phyloP scores from a whole-genome alignment of 768 basidiomycete species.

The Coprinopsis strossmayeri region DNA sequence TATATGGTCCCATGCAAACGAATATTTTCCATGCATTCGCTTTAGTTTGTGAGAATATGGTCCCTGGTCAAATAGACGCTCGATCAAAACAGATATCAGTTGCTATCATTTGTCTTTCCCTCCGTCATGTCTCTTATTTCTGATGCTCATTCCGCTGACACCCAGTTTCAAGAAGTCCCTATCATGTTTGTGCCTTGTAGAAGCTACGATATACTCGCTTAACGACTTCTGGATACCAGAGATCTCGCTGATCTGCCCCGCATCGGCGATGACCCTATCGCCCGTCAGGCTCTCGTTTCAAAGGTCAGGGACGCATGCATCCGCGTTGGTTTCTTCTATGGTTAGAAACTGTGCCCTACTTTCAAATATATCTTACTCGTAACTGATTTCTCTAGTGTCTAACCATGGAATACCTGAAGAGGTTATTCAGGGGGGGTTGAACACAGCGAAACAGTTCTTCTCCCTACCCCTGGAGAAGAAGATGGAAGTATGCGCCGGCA shows the following conservation, averaged over 20 bases:
- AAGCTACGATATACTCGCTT: neutral
- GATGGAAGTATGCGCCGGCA: slow-evolving; percentile 42
- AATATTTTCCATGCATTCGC: too few relatives aligned
- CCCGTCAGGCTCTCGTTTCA: slow-evolving; percentile 41
- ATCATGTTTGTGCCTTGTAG: slow-evolving; percentile 26
- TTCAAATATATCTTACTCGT: neutral
- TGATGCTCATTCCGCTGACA: slow-evolving; percentile 12
- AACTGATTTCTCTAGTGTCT: slow-evolving; percentile 36
- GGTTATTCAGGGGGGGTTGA: slow-evolving; percentile 37
- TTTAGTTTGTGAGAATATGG: too few relatives aligned
- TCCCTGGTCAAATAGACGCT: too few relatives aligned
- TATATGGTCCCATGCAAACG: too few relatives aligned
- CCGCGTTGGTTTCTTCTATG: slow-evolving; percentile 82
- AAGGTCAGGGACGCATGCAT: slow-evolving; percentile 72
- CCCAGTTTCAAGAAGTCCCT: slow-evolving; percentile 29
- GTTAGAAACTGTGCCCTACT: slow-evolving; percentile 23
- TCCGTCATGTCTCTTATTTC: slow-evolving; percentile 11
- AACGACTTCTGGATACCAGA: neutral
- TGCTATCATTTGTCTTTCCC: neutral
- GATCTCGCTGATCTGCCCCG: slow-evolving; percentile 36
- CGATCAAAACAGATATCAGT: too few relatives aligned
- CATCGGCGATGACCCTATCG: slow-evolving; percentile 28
- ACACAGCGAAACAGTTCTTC: slow-evolving; percentile 59
- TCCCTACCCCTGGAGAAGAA: slow-evolving; percentile 55
- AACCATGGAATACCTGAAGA: slow-evolving; percentile 68